A percentile compares a stretch with the other conserved stretches of the same genome.
Evolutionary conservation across 257 asterid genomes (phyloP).

Genomic region (Penstemon barbatus): DNA sequence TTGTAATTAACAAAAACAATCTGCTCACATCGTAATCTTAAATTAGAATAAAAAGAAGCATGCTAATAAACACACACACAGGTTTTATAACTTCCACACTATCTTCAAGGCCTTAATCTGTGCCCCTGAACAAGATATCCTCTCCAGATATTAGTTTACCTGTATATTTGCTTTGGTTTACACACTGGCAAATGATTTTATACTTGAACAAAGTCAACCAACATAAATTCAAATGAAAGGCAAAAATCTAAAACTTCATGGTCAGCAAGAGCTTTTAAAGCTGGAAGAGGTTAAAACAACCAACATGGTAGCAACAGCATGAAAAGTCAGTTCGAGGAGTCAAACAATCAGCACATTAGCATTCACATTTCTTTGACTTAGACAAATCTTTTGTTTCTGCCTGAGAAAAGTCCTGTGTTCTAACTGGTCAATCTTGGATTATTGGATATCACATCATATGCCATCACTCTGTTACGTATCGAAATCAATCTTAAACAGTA

Average conservation of each 20-base stretch:
- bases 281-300: too few species aligned
- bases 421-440: conserved; percentile 34
- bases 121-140: too few species aligned
- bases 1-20: too few species aligned
- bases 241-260: neutral
- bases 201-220: too few species aligned
- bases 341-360: neutral
- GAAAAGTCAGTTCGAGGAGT: conserved; percentile 12
- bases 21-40: too few species aligned
- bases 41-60: too few species aligned
- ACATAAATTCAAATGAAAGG: neutral
- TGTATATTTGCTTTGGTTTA: too few species aligned
- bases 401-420: conserved; percentile 31
- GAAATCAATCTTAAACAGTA: neutral
- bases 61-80: too few species aligned
- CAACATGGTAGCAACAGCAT: conserved; percentile 11
- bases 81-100: too few species aligned
- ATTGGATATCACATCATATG: conserved; percentile 20
- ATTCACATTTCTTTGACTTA: conserved; percentile 27
- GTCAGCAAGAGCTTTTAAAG: neutral
- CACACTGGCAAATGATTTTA: too few species aligned
- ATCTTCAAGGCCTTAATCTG: too few species aligned
- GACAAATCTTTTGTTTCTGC: conserved; percentile 26
- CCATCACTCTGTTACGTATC: neutral
- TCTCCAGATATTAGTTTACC: too few species aligned